A percentile compares a stretch with the other conserved stretches of the same genome.
Evolutionary conservation across 495 filamentous ascomycete genomes (phyloP).

Genomic region (Cladorrhinum samala): DNA sequence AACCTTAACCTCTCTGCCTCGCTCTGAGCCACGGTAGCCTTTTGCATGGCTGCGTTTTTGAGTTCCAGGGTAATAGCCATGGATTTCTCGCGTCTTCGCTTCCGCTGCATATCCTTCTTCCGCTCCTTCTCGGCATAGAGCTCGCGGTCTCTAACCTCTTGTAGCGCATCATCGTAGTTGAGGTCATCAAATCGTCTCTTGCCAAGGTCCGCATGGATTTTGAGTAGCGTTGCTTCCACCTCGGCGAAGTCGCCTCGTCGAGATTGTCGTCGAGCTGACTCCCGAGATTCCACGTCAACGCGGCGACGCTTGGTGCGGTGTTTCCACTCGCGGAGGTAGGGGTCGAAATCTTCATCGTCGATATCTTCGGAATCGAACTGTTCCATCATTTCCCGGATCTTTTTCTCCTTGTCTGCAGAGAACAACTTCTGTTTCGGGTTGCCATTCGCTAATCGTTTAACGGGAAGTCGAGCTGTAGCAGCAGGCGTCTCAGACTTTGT

Average conservation of each 20-base stretch:
- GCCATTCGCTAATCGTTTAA: constrained; percentile 48
- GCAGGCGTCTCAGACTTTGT: constrained; percentile 40
- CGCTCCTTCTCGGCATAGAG: constrained; percentile 94
- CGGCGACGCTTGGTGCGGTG: constrained; percentile 55
- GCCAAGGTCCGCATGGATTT: constrained; percentile 42
- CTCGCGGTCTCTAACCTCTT: constrained; percentile 83
- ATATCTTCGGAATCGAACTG: constrained; percentile 66
- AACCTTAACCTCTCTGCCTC: constrained; percentile 71
- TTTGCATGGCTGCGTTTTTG: constrained; percentile 70
- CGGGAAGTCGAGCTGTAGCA: constrained; percentile 38
- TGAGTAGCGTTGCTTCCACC: constrained; percentile 31
- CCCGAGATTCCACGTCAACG: constrained; percentile 50
- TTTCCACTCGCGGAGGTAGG: constrained; percentile 48
- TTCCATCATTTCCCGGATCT: constrained; percentile 55
- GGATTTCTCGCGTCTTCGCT: constrained; percentile 93
- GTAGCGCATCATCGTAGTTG: constrained; percentile 59
- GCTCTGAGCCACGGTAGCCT: constrained; percentile 67
- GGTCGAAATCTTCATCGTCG: constrained; percentile 57
- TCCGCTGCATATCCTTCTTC: constrained; percentile 99
- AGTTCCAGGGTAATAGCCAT: constrained; percentile 80
- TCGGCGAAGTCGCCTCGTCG: constrained; percentile 32
- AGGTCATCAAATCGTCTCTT: constrained; percentile 45
- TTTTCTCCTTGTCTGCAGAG: constrained; percentile 61
- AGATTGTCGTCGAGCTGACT: constrained; percentile 52
- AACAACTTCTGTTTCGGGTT: constrained; percentile 46